Evolutionary conservation across 2,329 filamentous ascomycete genomes (phyloP), one percentile per base, ranked within the genome.

Genomic region (Sarocladium brachiariae): DNA sequence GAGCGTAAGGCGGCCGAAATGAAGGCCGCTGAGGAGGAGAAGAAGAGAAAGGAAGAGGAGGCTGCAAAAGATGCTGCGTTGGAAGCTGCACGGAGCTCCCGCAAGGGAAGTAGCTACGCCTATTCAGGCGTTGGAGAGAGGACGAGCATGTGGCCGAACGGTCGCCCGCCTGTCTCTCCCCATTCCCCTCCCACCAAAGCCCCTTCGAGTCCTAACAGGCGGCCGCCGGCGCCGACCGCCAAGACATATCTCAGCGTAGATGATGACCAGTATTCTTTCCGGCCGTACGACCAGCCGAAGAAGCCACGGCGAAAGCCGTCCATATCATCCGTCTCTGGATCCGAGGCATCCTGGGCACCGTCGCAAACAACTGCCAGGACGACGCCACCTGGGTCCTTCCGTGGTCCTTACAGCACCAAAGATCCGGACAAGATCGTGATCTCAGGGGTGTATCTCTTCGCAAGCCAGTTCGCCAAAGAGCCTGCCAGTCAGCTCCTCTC

Each of bases 371-470:
- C 91, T 1, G 78, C 88, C 10, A 83, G 83, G 52, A 95, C 91
- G 6, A 89, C 88, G 4, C 88, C 91, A 8, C 89, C 91, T 14
- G 85, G 87, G 1, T 90, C 87, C 3, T 78, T 84, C 56, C 81
- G 87, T 45, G 83, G 84, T 2, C 80, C 88, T 2, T 97, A 96
- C 68, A 79, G 82, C 31, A 96, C 90, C 24, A 88, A 87, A 57
- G 89, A 97, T 64, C 91, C 92, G 0, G 84, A 95, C 71, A 99
- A 99, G 77, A 93, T 99, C 63, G 84, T 96, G 55, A 92, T 99
- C 68, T 87, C 87, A 62, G 93, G 86, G 10, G 93, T 97, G 3
- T 97, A 95, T 65, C 77, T 86, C 51, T 97, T 95, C 75, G 91
- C 90, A 68, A 93, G 95, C 65, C 80, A 88, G 52, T 95, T 89